Percentiles rank a stretch among this genome's conserved stretches.
These are phyloP conservation scores for Dendrocalamus latiflorus DNA, from an alignment of 202 grass and related monocot genomes.

Conservation along the genomic window DNA sequence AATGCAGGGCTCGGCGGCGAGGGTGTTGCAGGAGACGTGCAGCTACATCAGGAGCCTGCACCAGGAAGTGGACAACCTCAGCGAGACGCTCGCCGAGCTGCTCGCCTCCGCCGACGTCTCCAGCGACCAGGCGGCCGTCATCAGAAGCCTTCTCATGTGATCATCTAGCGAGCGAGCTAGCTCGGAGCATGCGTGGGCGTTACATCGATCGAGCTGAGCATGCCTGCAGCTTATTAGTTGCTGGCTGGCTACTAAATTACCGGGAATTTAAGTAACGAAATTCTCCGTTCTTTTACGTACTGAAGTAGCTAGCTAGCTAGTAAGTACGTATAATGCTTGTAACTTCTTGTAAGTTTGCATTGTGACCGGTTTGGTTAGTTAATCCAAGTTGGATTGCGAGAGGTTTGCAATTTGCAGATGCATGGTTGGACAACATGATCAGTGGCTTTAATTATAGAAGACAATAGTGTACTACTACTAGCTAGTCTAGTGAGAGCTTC, in stretches of 20 bases:
- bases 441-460: no score
- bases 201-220: conserved; percentile 4
- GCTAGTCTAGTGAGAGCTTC: no score
- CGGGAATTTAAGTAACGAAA: not conserved
- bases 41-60: conserved; percentile 83
- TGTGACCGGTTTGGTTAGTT: conserved; percentile 9
- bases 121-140: conserved; percentile 65
- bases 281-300: not conserved
- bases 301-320: not conserved
- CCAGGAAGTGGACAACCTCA: conserved; percentile 73
- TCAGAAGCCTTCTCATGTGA: conserved; percentile 81
- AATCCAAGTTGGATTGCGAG: conserved; percentile 11
- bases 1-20: conserved; percentile 55
- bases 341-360: conserved; percentile 18
- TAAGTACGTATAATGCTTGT: not conserved
- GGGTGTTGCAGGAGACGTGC: conserved; percentile 85
- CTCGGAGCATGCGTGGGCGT: not conserved
- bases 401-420: conserved; percentile 19
- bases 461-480: no score
- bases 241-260: conserved; percentile 16
- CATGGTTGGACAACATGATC: not conserved
- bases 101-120: conserved; percentile 49
- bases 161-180: not conserved
- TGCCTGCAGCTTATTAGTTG: conserved; percentile 11
- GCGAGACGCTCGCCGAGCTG: conserved; percentile 72